phyloP scores from a whole-genome alignment of 345 rosid genomes.

The Corchorus capsularis region DNA sequence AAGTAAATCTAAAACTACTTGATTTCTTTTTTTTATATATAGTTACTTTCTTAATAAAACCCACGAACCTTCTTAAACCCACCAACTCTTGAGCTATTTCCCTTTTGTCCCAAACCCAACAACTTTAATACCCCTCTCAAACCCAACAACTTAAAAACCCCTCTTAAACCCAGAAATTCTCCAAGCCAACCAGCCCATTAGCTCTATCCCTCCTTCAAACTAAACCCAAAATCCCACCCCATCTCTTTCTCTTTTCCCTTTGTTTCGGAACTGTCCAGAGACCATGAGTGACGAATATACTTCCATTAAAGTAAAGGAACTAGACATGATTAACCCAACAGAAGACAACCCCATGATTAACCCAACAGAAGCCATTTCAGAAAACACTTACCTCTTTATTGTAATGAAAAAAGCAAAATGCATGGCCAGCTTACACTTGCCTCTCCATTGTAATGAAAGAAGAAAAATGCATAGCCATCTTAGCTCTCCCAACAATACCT shows the following conservation, averaged over 20 bases:
- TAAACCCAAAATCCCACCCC: neutral
- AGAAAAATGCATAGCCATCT: constrained; percentile 51
- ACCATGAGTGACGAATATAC: neutral
- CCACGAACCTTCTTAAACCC: too few species aligned
- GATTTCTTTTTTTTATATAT: too few species aligned
- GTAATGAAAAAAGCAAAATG: constrained; percentile 55
- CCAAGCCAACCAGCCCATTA: neutral
- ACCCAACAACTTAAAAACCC: too few species aligned
- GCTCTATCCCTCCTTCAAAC: neutral
- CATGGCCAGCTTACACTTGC: constrained; percentile 48
- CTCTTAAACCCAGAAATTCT: neutral
- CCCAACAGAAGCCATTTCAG: constrained; percentile 31
- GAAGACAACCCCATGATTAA: neutral
- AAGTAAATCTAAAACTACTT: too few species aligned
- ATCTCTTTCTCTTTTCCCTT: neutral
- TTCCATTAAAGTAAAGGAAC: constrained; percentile 22
- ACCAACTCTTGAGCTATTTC: neutral
- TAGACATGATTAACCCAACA: constrained; percentile 40
- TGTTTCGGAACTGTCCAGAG: neutral
- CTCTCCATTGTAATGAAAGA: constrained; percentile 47
- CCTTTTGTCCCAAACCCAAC: neutral
- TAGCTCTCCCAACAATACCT: constrained; percentile 66
- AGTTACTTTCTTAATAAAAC: too few species aligned
- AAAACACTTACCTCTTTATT: constrained; percentile 28
- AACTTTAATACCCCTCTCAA: too few species aligned